Evolutionary conservation across 169 alveolate species (phyloP).

Genomic region (Cryptosporidium ryanae): DNA sequence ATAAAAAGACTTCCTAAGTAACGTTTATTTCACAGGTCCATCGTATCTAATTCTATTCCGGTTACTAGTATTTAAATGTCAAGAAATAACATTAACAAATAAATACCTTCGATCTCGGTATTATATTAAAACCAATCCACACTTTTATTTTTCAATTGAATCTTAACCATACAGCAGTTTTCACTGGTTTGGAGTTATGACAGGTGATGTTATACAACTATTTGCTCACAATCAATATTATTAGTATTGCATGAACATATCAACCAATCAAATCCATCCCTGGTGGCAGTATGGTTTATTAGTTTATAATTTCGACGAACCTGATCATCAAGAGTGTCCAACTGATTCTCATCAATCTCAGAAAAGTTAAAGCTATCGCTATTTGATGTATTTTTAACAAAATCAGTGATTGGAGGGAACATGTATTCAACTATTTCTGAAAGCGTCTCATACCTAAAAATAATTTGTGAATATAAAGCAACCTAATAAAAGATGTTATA

Average conservation of each 20-base stretch:
- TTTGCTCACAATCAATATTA: conserved; percentile 48
- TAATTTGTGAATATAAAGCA: background rate
- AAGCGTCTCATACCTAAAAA: conserved; percentile 79
- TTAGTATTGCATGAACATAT: conserved; percentile 35
- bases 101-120: conserved; percentile 32
- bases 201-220: conserved; percentile 16
- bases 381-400: conserved; percentile 18
- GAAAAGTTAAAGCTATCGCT: conserved; percentile 1
- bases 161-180: background rate
- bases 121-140: conserved; percentile 9
- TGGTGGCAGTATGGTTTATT: conserved; percentile 39
- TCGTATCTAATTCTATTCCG: conserved; percentile 47
- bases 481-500: background rate
- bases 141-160: background rate
- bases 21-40: conserved; percentile 51
- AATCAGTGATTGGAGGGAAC: conserved; percentile 78
- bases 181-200: background rate
- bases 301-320: conserved; percentile 74
- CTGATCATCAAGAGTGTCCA: conserved; percentile 73
- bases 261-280: conserved; percentile 48
- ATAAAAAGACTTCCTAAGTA: conserved; percentile 39
- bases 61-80: too few species aligned
- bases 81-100: background rate
- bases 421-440: conserved; percentile 81
- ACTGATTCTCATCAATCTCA: conserved; percentile 60